Conservation (phyloP, 306 rosid genomes). For the Prunus mira region DNA sequence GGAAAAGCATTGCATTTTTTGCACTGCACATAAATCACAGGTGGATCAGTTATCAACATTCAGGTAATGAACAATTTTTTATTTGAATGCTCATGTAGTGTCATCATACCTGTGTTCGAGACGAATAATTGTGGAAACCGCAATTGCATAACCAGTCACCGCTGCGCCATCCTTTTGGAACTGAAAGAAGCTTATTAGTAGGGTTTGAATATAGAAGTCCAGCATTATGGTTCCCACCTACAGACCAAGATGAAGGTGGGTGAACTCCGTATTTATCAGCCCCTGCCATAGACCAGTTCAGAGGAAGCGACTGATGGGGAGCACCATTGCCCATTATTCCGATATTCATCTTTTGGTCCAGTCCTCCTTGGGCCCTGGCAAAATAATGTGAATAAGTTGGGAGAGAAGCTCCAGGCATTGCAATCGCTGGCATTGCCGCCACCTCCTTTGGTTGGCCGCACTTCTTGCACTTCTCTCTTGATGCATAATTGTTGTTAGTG, state of each 20-base stretch:
- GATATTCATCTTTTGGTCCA: constrained; percentile 55
- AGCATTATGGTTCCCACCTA: constrained; percentile 50
- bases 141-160: constrained; percentile 97
- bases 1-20: constrained; percentile 88
- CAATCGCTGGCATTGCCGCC: constrained; percentile 88
- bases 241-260: constrained; percentile 52
- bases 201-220: constrained; percentile 52
- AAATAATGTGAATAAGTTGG: constrained; percentile 64
- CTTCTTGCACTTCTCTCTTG: constrained; percentile 98
- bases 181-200: constrained; percentile 38
- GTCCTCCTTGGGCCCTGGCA: constrained; percentile 72
- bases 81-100: not conserved
- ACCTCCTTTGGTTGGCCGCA: constrained; percentile 94
- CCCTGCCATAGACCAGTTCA: constrained; percentile 59
- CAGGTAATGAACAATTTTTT: constrained; percentile 6
- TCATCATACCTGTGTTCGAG: constrained; percentile 75
- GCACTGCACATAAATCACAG: constrained; percentile 63
- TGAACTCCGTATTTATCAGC: constrained; percentile 61
- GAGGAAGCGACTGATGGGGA: constrained; percentile 45
- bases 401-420: constrained; percentile 77
- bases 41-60: constrained; percentile 28
- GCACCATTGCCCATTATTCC: constrained; percentile 64
- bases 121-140: constrained; percentile 91
- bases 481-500: constrained; percentile 99
- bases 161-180: constrained; percentile 79